phyloP scores from a whole-genome alignment of 768 basidiomycete genomes.

The Amanita brunnescens region DNA sequence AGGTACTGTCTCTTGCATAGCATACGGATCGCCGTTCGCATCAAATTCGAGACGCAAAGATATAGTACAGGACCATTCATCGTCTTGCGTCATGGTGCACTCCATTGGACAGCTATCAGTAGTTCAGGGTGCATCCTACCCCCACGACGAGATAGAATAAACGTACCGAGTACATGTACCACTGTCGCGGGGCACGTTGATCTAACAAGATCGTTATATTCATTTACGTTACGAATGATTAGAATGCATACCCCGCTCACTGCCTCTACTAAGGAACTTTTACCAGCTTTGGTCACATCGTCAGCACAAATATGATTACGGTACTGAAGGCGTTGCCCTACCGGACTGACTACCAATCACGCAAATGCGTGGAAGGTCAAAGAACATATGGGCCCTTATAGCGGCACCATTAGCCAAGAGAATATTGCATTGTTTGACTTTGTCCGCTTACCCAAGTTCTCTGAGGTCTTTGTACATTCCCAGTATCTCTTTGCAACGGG shows the following conservation, averaged over 20 bases:
- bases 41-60: slow-evolving; percentile 21
- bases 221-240: background rate
- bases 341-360: slow-evolving; percentile 53
- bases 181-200: slow-evolving; percentile 52
- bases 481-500: slow-evolving; percentile 22
- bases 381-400: slow-evolving; percentile 25
- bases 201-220: slow-evolving; percentile 23
- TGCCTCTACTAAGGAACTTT: slow-evolving; percentile 52
- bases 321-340: slow-evolving; percentile 14
- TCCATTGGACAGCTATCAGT: slow-evolving; percentile 44
- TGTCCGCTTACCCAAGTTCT: slow-evolving; percentile 26
- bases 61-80: slow-evolving; percentile 36
- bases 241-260: slow-evolving; percentile 35
- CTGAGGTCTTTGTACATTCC: slow-evolving; percentile 28
- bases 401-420: background rate
- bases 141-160: background rate
- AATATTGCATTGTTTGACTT: background rate
- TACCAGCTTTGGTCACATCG: slow-evolving; percentile 34
- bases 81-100: slow-evolving; percentile 35
- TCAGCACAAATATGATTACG: background rate
- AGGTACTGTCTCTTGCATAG: slow-evolving; percentile 5
- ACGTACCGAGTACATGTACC: slow-evolving; percentile 49
- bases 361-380: slow-evolving; percentile 42
- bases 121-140: background rate
- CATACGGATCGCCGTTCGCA: slow-evolving; percentile 16